Conservation (phyloP, 73 alveolate genomes). For the Paramecium caudatum region DNA sequence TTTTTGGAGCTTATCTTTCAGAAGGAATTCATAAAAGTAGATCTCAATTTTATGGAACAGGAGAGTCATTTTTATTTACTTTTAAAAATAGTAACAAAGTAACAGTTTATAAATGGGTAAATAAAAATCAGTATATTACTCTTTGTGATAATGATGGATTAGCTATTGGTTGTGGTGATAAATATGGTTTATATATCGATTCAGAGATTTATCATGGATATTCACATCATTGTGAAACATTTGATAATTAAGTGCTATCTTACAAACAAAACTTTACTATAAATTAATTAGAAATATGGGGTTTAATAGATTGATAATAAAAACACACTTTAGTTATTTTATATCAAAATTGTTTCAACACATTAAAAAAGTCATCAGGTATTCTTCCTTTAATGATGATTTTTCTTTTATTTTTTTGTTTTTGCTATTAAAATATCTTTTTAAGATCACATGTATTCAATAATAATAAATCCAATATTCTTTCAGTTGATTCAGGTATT, state of each 20-base stretch:
- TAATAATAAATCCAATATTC: slow-evolving; percentile 42
- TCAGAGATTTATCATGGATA: slow-evolving; percentile 20
- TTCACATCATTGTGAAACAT: slow-evolving; percentile 21
- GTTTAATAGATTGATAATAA: neutral
- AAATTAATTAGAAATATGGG: slow-evolving; percentile 55
- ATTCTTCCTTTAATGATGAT: slow-evolving; percentile 49
- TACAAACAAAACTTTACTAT: slow-evolving; percentile 13
- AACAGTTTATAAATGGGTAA: slow-evolving; percentile 32
- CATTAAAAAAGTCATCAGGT: slow-evolving; percentile 42
- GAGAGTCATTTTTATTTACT: slow-evolving; percentile 29
- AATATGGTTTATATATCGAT: slow-evolving; percentile 53
- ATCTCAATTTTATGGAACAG: neutral
- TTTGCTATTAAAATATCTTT: slow-evolving; percentile 25
- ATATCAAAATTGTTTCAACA: slow-evolving; percentile 58
- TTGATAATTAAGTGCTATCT: slow-evolving; percentile 33
- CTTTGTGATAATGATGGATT: slow-evolving; percentile 57
- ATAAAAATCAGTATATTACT: slow-evolving; percentile 1
- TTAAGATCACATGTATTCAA: slow-evolving; percentile 52
- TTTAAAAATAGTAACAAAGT: slow-evolving; percentile 9
- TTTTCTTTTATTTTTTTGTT: slow-evolving; percentile 15
- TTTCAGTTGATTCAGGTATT: slow-evolving; percentile 51
- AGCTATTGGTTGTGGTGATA: slow-evolving; percentile 60
- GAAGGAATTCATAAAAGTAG: neutral
- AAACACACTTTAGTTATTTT: slow-evolving; percentile 4
- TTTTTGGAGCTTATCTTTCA: slow-evolving; percentile 5